These are phyloP conservation scores for Chenopodium album DNA, from an alignment of 148 eudicot genomes.

Conservation along the genomic window DNA sequence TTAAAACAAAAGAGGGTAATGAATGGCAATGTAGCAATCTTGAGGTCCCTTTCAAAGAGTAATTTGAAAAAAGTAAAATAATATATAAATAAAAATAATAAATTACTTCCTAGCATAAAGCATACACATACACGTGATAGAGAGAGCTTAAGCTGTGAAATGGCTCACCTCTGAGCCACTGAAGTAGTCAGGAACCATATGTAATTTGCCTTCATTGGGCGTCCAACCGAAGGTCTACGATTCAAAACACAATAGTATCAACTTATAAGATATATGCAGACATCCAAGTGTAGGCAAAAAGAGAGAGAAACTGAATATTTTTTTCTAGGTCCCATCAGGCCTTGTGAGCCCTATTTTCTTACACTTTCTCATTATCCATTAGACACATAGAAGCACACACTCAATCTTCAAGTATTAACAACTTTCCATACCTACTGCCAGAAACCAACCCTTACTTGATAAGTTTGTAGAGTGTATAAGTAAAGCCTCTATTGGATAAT, in stretches of 20 bases:
- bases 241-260: conserved; percentile 9
- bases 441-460: background rate
- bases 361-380: background rate
- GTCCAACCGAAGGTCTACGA: conserved; percentile 86
- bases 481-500: background rate
- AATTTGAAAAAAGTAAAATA: background rate
- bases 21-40: background rate
- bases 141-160: conserved; percentile 8
- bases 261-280: background rate
- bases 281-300: background rate
- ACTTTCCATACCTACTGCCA: background rate
- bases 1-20: background rate
- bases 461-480: too few relatives aligned
- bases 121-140: background rate
- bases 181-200: conserved; percentile 83
- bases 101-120: background rate
- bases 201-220: conserved; percentile 79
- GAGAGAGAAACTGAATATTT: background rate
- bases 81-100: background rate
- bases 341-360: background rate
- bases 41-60: background rate
- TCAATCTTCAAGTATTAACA: background rate
- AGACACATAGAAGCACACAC: background rate
- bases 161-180: conserved; percentile 74
- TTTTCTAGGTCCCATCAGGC: background rate